Conservation (phyloP, 495 filamentous ascomycete species). For the Aspergillus sparsus region DNA sequence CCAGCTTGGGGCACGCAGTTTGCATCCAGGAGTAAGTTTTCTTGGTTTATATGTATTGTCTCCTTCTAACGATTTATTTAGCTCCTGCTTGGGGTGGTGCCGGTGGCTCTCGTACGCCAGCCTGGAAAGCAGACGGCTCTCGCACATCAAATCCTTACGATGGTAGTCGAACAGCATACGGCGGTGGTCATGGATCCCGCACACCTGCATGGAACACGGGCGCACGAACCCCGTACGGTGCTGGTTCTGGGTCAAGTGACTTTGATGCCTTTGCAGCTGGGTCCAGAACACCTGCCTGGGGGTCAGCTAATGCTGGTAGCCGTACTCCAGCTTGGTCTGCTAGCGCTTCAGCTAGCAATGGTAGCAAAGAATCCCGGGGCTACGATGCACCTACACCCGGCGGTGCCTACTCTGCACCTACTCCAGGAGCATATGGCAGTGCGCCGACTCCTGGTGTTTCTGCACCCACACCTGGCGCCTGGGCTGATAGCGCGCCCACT, state of each 20-base stretch:
- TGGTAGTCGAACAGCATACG: slow-evolving; percentile 73
- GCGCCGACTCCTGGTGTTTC: slow-evolving; percentile 75
- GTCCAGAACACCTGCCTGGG: slow-evolving; percentile 75
- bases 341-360: slow-evolving; percentile 24
- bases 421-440: slow-evolving; percentile 48
- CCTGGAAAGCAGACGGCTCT: slow-evolving; percentile 71
- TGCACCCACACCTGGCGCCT: slow-evolving; percentile 78
- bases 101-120: slow-evolving; percentile 64
- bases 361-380: slow-evolving; percentile 52
- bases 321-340: slow-evolving; percentile 55
- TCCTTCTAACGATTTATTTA: slow-evolving; percentile 34
- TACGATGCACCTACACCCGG: slow-evolving; percentile 81
- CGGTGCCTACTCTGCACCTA: slow-evolving; percentile 56
- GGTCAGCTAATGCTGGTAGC: slow-evolving; percentile 50
- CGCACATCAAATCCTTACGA: slow-evolving; percentile 80
- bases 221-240: slow-evolving; percentile 72
- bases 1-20: slow-evolving; percentile 64
- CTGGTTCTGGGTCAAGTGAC: slow-evolving; percentile 54
- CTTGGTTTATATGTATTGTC: not conserved
- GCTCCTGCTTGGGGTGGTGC: slow-evolving; percentile 63
- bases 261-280: slow-evolving; percentile 72
- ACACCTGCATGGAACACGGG: slow-evolving; percentile 61
- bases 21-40: slow-evolving; percentile 57
- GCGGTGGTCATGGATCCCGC: slow-evolving; percentile 39
- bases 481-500: slow-evolving; percentile 63